Evolutionary conservation across 805 yeast genomes (phyloP).

Genomic region (Cyberlindnera petersonii): DNA sequence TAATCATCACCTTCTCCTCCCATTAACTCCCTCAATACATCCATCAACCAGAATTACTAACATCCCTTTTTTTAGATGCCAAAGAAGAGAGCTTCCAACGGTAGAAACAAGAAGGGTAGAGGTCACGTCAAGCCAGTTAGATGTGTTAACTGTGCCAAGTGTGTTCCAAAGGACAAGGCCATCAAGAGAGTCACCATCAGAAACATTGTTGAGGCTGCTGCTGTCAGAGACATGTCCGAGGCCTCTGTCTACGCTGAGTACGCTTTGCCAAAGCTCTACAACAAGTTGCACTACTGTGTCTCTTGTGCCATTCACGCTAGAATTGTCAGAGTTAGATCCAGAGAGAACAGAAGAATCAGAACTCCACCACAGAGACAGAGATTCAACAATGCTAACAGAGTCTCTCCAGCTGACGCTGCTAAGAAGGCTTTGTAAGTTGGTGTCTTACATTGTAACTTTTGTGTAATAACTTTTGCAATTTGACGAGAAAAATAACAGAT

Average conservation of each 20-base stretch:
- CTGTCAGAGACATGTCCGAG: slow-evolving; percentile 99
- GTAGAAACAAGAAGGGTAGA: slow-evolving; percentile 99
- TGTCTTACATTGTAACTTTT: slow-evolving; percentile 8
- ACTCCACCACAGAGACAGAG: slow-evolving; percentile 99
- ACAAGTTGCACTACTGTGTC: slow-evolving; percentile 99
- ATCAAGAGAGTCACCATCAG: slow-evolving; percentile 99
- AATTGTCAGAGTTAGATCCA: slow-evolving; percentile 99
- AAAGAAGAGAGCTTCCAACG: slow-evolving; percentile 99
- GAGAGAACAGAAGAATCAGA: slow-evolving; percentile 98
- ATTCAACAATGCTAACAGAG: slow-evolving; percentile 94
- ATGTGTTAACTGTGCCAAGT: slow-evolving; percentile 99
- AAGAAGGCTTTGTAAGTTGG: slow-evolving; percentile 68
- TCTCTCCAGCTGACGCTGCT: slow-evolving; percentile 97
- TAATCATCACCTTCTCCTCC: background rate
- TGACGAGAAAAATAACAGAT: too few species aligned
- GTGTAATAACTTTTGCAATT: slow-evolving; percentile 11
- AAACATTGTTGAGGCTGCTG: slow-evolving; percentile 99
- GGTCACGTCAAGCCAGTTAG: slow-evolving; percentile 99
- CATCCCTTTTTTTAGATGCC: slow-evolving; percentile 68
- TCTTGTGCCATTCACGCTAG: slow-evolving; percentile 99
- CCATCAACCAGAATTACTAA: slow-evolving; percentile 17
- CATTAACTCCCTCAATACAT: background rate
- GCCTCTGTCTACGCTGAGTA: slow-evolving; percentile 99
- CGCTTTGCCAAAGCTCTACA: slow-evolving; percentile 99
- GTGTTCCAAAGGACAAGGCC: slow-evolving; percentile 99